A percentile compares a stretch with the other conserved stretches of the same genome.
Conservation (phyloP, 192 early-diverging fungal genomes). For the Coemansia sp. region DNA sequence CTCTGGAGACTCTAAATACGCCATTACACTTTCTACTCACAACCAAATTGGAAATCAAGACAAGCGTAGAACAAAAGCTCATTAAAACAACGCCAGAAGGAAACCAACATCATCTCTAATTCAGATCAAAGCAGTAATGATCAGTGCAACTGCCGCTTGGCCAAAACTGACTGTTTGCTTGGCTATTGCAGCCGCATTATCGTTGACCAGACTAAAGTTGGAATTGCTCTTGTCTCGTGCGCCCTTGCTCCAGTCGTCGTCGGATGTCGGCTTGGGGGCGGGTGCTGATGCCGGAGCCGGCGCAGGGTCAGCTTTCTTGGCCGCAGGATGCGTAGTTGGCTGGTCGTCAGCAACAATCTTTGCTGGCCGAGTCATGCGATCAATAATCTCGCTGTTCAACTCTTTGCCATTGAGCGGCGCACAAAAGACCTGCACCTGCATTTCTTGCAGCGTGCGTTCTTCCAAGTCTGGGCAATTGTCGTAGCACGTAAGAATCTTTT, state of each 20-base stretch:
- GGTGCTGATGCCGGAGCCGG: slow-evolving; percentile 17
- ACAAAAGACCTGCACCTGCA: slow-evolving; percentile 54
- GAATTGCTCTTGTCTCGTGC: slow-evolving; percentile 11
- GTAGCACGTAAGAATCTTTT: slow-evolving; percentile 53
- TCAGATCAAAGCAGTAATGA: background rate
- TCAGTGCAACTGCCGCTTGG: background rate
- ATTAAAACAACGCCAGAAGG: background rate
- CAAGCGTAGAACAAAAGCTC: background rate
- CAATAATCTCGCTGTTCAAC: slow-evolving; percentile 42
- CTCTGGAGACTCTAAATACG: background rate
- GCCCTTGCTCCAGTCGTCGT: slow-evolving; percentile 15
- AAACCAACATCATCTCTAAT: background rate
- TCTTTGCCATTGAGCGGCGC: slow-evolving; percentile 40
- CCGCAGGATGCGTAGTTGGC: slow-evolving; percentile 7
- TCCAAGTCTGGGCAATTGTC: slow-evolving; percentile 56
- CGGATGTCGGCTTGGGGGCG: slow-evolving; percentile 10
- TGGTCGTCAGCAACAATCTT: slow-evolving; percentile 31
- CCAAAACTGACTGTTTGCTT: background rate
- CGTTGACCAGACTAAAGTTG: slow-evolving; percentile 33
- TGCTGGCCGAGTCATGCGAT: slow-evolving; percentile 47
- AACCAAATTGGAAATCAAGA: background rate
- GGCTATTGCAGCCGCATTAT: slow-evolving; percentile 13
- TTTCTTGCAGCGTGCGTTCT: slow-evolving; percentile 53
- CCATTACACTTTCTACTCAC: background rate
- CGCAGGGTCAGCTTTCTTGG: background rate